Conservation (phyloP, 768 basidiomycete species). For the Antrodiella citrinella region DNA sequence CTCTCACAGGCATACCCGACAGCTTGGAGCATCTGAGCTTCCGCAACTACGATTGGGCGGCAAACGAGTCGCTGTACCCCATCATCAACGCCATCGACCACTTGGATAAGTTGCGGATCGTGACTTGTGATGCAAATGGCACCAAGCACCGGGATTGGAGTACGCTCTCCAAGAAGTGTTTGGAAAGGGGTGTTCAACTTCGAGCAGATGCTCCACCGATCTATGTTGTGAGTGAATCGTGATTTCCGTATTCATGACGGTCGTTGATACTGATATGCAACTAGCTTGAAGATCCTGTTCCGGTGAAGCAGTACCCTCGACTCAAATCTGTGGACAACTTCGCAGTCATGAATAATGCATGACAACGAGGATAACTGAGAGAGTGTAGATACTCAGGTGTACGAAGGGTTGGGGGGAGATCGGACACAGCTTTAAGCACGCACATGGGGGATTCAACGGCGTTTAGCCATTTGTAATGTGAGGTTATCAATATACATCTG, state of each 20-base stretch:
- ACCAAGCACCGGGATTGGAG: conserved; percentile 16
- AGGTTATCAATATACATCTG: conserved; percentile 89
- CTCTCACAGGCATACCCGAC: conserved; percentile 26
- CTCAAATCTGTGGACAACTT: conserved; percentile 30
- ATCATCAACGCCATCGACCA: conserved; percentile 25
- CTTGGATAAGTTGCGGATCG: conserved; percentile 26
- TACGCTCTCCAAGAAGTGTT: conserved; percentile 21
- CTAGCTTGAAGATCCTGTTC: conserved; percentile 31
- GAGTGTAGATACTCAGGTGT: neutral
- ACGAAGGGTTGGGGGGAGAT: neutral
- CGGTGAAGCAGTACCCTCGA: conserved; percentile 26
- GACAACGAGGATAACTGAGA: neutral
- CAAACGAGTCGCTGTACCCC: conserved; percentile 18
- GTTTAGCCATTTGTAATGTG: conserved; percentile 79
- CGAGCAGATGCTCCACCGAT: conserved; percentile 21
- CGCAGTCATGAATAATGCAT: conserved; percentile 21
- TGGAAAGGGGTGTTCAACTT: conserved; percentile 22
- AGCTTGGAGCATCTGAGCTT: conserved; percentile 34
- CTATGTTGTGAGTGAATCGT: conserved; percentile 27
- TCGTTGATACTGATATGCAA: neutral
- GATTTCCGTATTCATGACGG: too few relatives aligned
- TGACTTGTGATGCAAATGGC: conserved; percentile 28
- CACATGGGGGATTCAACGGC: conserved; percentile 36
- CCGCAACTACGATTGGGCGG: conserved; percentile 21
- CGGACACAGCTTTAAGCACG: neutral